phyloP scores from a whole-genome alignment of 352 stramenopile genomes.

The Globisporangium irregulare region DNA sequence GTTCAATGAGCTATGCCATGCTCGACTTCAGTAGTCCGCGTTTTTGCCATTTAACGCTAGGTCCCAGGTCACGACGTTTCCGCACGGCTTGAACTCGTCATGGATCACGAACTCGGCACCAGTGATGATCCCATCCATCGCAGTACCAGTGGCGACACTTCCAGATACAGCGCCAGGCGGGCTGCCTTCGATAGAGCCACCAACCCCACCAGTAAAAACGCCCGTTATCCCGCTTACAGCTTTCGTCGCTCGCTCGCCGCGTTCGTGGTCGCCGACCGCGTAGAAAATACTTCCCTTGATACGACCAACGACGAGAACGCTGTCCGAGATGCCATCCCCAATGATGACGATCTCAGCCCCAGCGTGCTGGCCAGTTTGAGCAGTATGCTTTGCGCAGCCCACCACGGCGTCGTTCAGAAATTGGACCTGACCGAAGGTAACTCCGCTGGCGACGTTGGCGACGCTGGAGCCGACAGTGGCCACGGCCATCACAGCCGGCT shows the following conservation, averaged over 20 bases:
- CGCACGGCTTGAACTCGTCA: constrained; percentile 11
- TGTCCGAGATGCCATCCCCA: constrained; percentile 10
- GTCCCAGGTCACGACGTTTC: constrained; percentile 13
- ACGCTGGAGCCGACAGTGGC: too few relatives aligned
- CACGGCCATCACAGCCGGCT: too few relatives aligned
- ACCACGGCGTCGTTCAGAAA: too few relatives aligned
- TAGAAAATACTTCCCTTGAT: too few relatives aligned
- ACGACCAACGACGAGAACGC: background rate
- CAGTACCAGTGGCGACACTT: constrained; percentile 10
- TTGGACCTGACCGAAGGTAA: too few relatives aligned
- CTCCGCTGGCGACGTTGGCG: too few relatives aligned
- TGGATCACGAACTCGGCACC: constrained; percentile 15
- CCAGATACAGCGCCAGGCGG: constrained; percentile 11
- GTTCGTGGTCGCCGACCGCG: constrained; percentile 1
- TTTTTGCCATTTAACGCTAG: background rate
- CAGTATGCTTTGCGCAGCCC: too few relatives aligned
- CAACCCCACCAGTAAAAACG: constrained; percentile 14
- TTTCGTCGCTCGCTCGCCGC: background rate
- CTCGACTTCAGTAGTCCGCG: background rate
- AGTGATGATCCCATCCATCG: constrained; percentile 17
- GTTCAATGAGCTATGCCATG: background rate
- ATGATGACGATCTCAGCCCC: constrained; percentile 3
- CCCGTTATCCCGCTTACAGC: background rate
- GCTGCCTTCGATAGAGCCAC: constrained; percentile 7
- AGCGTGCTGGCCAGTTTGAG: background rate